phyloP scores from a whole-genome alignment of 371 early-diverging fungal genomes.

The Parasitella parasitica region DNA sequence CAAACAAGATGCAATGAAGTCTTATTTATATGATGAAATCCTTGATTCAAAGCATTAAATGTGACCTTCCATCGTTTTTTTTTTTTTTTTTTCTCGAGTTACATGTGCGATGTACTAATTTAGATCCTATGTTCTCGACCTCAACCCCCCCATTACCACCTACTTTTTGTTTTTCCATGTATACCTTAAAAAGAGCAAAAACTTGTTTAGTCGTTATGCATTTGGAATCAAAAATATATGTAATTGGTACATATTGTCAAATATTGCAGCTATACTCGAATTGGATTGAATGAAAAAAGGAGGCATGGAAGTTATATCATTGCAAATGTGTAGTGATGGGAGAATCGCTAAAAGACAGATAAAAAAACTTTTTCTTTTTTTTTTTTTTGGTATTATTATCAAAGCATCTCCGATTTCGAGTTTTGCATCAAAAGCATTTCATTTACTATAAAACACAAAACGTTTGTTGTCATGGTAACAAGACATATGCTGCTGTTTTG shows the following conservation, averaged over 20 bases:
- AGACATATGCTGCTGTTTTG: too few species aligned
- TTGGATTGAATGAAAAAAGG: not conserved
- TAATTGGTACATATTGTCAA: not conserved
- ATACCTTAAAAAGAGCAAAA: not conserved
- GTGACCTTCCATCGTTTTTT: not conserved
- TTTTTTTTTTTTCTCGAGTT: constrained; percentile 1
- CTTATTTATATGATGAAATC: constrained; percentile 1
- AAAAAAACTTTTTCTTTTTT: too few species aligned
- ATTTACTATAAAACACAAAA: too few species aligned
- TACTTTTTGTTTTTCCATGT: too few species aligned
- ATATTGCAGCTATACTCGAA: not conserved
- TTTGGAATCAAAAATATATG: not conserved
- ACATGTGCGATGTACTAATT: not conserved
- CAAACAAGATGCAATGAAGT: not conserved
- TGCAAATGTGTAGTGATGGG: not conserved
- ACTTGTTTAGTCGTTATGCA: not conserved
- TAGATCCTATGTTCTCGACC: not conserved
- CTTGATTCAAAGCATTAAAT: not conserved
- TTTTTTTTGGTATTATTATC: not conserved
- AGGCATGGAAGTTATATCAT: not conserved
- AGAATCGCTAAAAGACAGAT: not conserved
- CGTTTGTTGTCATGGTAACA: not conserved
- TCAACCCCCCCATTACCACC: not conserved
- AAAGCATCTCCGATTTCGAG: not conserved
- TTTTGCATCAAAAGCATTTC: not conserved